These are phyloP conservation scores for Camellia oleifera DNA, from an alignment of 179 eudicot species.

Conservation along the genomic window DNA sequence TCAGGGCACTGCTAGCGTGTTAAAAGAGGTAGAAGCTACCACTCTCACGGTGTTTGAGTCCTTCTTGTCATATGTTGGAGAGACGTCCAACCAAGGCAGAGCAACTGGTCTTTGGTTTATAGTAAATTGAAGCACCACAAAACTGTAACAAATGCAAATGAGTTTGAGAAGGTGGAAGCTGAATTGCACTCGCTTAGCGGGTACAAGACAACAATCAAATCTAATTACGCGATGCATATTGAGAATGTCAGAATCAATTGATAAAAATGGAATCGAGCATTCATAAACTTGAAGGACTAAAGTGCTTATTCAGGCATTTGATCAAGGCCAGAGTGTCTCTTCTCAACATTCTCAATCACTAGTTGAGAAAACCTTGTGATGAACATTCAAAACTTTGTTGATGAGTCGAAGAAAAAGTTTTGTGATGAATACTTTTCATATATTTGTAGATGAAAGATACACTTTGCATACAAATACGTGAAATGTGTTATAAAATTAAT, in stretches of 20 bases:
- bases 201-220: slow-evolving; percentile 3
- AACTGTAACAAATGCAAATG: neutral
- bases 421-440: neutral
- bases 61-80: slow-evolving; percentile 15
- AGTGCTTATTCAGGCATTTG: slow-evolving; percentile 21
- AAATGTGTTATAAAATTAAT: no score
- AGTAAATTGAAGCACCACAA: neutral
- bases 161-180: slow-evolving; percentile 17
- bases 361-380: neutral
- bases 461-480: neutral
- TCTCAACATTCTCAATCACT: slow-evolving; percentile 28
- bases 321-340: slow-evolving; percentile 27
- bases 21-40: slow-evolving; percentile 21
- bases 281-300: slow-evolving; percentile 19
- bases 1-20: neutral
- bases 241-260: slow-evolving; percentile 16
- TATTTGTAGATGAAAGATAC: neutral
- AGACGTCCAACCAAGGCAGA: slow-evolving; percentile 12
- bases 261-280: slow-evolving; percentile 16
- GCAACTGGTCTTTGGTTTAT: slow-evolving; percentile 14
- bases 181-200: slow-evolving; percentile 3
- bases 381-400: neutral
- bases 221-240: neutral
- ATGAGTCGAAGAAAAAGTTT: no score
- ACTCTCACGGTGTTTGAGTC: slow-evolving; percentile 18